These are phyloP conservation scores for Pterothamnion heteromorphum DNA, from an alignment of 31 red algal genomes.

Conservation along the genomic window DNA sequence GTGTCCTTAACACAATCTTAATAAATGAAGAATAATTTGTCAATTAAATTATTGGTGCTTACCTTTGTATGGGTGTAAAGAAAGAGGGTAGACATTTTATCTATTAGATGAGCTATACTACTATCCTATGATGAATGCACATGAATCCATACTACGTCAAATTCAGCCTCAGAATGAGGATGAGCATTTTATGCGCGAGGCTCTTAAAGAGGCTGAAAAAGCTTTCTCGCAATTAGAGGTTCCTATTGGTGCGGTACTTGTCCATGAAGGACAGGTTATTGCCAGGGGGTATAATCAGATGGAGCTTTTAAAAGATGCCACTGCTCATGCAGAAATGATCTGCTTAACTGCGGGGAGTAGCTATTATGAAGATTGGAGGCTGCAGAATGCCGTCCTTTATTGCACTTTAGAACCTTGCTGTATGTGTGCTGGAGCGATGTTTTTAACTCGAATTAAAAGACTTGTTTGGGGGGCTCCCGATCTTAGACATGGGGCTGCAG, in stretches of 20 bases:
- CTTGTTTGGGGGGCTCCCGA: constrained; percentile 82
- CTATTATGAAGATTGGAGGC: too few relatives aligned
- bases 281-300: constrained; percentile 63
- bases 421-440: constrained; percentile 76
- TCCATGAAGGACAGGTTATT: constrained; percentile 43
- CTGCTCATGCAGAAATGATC: constrained; percentile 83
- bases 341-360: too few relatives aligned
- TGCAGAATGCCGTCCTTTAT: too few relatives aligned
- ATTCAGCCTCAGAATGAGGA: too few relatives aligned
- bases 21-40: too few relatives aligned
- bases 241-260: constrained; percentile 80
- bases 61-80: too few relatives aligned
- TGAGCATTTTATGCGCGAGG: constrained; percentile 66
- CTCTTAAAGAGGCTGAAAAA: constrained; percentile 55
- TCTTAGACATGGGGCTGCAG: constrained; percentile 75
- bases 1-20: too few relatives aligned
- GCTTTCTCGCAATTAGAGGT: constrained; percentile 66
- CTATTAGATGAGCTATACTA: too few relatives aligned
- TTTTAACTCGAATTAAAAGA: constrained; percentile 59
- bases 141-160: too few relatives aligned
- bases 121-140: too few relatives aligned
- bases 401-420: constrained; percentile 89
- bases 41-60: too few relatives aligned
- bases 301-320: constrained; percentile 58
- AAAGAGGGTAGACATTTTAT: too few relatives aligned